Evolutionary conservation across 2,329 filamentous ascomycete genomes (phyloP), one percentile per base, ranked within the genome.

Genomic region (Verticillium nonalfalfae): DNA sequence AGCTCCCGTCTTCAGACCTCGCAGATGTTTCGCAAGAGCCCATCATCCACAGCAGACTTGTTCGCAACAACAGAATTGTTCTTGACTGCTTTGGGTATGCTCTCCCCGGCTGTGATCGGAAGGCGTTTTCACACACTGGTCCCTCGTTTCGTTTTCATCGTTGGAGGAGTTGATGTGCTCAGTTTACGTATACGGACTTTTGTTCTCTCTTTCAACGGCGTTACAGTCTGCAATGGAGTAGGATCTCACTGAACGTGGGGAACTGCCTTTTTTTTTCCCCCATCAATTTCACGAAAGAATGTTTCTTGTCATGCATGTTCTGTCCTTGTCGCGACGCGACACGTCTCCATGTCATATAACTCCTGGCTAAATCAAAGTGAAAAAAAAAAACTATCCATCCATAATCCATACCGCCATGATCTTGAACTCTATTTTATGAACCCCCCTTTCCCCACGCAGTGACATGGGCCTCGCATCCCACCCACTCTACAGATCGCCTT

Each of bases 401-500:
- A 13, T 5, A 14, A 4, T n/a, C 33, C 15, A 13, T 5, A 14
- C 14, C 26, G 26, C 26, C 10, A 11, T 10, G 50, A 40, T 55
- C 13, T 54, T 38, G 1, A 13, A 14, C 15, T 60, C 45, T 36
- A 31, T 14, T 4, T 36, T 54, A 31, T 31, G 26, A 4, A 4
- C 26, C 26, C 26, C 26, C 52, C 35, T n/a, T 38, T 57, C 14
- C 56, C 66, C 65, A 52, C 21, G 45, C 7, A 39, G 35, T 21
- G 35, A 39, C 14, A 58, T 18, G 14, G 61, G 26, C 35, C 13
- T 7, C 13, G 35, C 35, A 45, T 56, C 18, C 54, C 6, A 45
- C 54, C 18, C 54, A 0, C 54, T 21, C 66, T 66, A 76, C 68
- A 81, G 63, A 7, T 78, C 79, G 1, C 81, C 81, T 68, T 97